Percentiles rank a stretch among this genome's conserved stretches.
phyloP scores from a whole-genome alignment of 306 rosid species.

The Sindora glabra region DNA sequence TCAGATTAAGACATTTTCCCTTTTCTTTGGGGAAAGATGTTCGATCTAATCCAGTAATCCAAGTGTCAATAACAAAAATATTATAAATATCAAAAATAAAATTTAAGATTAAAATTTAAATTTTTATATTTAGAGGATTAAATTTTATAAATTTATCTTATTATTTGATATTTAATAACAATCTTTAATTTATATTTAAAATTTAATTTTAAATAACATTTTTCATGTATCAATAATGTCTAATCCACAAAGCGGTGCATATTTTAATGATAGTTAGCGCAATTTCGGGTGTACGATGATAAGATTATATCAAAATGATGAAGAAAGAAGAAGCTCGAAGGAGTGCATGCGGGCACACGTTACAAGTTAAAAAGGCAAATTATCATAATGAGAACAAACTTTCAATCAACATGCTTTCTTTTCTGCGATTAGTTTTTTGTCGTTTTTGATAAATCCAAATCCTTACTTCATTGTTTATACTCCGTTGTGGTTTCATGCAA shows the following conservation, averaged over 20 bases:
- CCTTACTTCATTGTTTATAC: neutral
- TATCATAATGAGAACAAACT: neutral
- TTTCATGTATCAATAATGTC: too few relatives aligned
- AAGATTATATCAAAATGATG: neutral
- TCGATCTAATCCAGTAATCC: neutral
- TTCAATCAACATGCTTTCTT: neutral
- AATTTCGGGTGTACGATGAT: neutral
- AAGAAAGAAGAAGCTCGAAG: neutral
- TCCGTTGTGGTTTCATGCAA: neutral
- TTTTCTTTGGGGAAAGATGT: neutral
- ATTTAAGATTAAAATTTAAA: too few relatives aligned
- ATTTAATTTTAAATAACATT: too few relatives aligned
- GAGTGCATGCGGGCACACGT: too few relatives aligned
- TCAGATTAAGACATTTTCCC: neutral
- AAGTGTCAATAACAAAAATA: neutral
- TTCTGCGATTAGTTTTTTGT: conserved; percentile 1
- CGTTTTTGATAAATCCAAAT: neutral
- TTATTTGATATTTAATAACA: too few relatives aligned
- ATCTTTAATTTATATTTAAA: too few relatives aligned
- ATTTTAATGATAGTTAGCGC: neutral
- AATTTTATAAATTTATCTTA: too few relatives aligned
- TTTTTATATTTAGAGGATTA: too few relatives aligned
- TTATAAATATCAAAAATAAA: too few relatives aligned
- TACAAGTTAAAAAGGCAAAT: neutral
- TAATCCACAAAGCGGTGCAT: neutral